These are phyloP conservation scores for Alternaria atra DNA, from an alignment of 2,329 filamentous ascomycete species.

Conservation along the genomic window DNA sequence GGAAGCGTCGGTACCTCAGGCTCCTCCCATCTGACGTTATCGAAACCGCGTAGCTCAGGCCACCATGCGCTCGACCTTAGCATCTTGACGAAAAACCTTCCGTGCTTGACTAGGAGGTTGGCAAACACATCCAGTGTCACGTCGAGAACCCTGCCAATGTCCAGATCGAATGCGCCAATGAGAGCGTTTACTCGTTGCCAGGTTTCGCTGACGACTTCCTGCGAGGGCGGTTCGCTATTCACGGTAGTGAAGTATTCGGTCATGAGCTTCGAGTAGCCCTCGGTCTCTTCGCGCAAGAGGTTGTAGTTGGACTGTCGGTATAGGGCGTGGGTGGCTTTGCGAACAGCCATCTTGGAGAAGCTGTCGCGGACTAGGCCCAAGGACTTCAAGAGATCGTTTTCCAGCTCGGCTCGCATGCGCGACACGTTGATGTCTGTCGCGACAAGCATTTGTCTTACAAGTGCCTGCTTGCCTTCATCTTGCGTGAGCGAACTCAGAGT, in stretches of 20 bases:
- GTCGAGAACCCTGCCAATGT: conserved; percentile 92
- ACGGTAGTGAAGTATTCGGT: conserved; percentile 95
- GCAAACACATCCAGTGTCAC: conserved; percentile 96
- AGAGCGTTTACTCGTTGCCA: conserved; percentile 93
- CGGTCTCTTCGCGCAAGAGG: conserved; percentile 89
- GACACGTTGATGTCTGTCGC: conserved; percentile 75
- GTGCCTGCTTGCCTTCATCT: conserved; percentile 66
- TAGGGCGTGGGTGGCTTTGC: conserved; percentile 89
- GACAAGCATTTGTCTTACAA: conserved; percentile 73
- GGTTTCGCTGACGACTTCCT: conserved; percentile 80
- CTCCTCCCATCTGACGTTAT: conserved; percentile 58
- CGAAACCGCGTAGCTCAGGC: conserved; percentile 72
- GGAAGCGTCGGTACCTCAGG: conserved; percentile 75
- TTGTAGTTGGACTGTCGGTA: conserved; percentile 99
- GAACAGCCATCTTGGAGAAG: conserved; percentile 82
- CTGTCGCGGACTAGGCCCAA: conserved; percentile 85
- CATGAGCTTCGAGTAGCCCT: conserved; percentile 95
- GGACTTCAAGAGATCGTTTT: conserved; percentile 76
- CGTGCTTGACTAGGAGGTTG: conserved; percentile 90
- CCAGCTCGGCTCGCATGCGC: conserved; percentile 83
- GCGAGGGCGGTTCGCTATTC: conserved; percentile 74
- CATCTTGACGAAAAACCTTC: conserved; percentile 93
- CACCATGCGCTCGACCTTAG: conserved; percentile 95
- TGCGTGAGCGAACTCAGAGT: conserved; percentile 82
- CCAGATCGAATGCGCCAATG: conserved; percentile 95